phyloP scores from a whole-genome alignment of 306 rosid genomes.

The Dryas drummondii region DNA sequence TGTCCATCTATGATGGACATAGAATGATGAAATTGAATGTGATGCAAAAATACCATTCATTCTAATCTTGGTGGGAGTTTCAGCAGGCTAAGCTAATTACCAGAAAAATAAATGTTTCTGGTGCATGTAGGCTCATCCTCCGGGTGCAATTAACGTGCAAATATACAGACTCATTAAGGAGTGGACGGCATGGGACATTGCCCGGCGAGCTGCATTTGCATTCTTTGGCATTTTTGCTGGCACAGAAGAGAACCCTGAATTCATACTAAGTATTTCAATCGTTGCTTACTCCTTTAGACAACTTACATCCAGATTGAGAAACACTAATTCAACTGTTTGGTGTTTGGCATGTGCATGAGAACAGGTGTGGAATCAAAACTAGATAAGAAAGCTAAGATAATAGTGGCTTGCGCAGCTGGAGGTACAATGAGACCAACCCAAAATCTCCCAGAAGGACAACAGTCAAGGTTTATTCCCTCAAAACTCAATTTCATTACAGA shows the following conservation, averaged over 20 bases:
- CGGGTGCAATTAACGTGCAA: constrained; percentile 87
- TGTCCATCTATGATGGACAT: no score
- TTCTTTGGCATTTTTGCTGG: constrained; percentile 95
- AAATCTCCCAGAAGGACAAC: constrained; percentile 94
- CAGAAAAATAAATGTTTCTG: constrained; percentile 1
- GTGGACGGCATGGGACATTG: constrained; percentile 99
- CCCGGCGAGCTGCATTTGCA: constrained; percentile 95
- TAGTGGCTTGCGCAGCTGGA: constrained; percentile 88
- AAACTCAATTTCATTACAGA: background rate
- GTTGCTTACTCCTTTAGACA: constrained; percentile 17
- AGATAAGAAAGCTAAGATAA: constrained; percentile 70
- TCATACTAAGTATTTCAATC: constrained; percentile 51
- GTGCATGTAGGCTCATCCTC: constrained; percentile 71
- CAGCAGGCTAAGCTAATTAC: background rate
- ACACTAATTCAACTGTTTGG: constrained; percentile 4
- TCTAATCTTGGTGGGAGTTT: no score
- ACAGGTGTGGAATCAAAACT: constrained; percentile 77
- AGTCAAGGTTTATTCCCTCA: constrained; percentile 60
- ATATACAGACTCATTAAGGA: constrained; percentile 96
- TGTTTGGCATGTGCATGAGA: background rate
- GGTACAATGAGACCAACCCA: constrained; percentile 94
- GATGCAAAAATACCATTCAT: no score
- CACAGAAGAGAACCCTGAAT: constrained; percentile 97
- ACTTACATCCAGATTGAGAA: background rate
- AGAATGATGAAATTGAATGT: no score